These are phyloP conservation scores for Liriodendron chinense DNA, from an alignment of 164 flowering plant species.

Conservation along the genomic window DNA sequence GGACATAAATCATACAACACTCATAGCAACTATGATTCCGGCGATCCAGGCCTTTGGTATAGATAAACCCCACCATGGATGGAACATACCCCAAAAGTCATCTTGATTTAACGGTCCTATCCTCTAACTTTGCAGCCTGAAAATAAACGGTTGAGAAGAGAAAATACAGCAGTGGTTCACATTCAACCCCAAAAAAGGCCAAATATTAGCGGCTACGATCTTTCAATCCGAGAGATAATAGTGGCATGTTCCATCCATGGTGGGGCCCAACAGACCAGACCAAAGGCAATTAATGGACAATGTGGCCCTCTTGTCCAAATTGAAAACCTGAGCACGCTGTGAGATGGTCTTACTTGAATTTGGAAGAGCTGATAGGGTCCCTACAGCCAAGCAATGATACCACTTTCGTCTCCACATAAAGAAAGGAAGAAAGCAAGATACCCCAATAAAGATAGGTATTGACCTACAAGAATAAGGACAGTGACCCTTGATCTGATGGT, in stretches of 20 bases:
- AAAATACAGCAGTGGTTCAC: not conserved
- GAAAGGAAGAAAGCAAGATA: constrained; percentile 1
- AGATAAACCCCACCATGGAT: not conserved
- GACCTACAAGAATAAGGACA: constrained; percentile 14
- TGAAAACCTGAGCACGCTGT: not conserved
- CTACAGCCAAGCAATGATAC: not conserved
- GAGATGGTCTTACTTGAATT: not conserved
- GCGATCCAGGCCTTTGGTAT: not conserved
- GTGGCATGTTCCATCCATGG: not conserved
- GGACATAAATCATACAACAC: too few species aligned
- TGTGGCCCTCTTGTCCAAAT: not conserved
- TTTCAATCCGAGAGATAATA: not conserved
- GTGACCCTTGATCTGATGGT: constrained; percentile 3
- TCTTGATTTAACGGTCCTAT: too few species aligned
- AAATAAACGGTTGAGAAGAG: not conserved
- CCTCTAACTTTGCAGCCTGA: too few species aligned
- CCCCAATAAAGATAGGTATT: constrained; percentile 9
- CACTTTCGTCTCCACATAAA: not conserved
- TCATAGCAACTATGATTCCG: not conserved
- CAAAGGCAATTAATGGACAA: not conserved
- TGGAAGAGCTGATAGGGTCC: not conserved
- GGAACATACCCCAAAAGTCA: not conserved
- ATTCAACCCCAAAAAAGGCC: not conserved
- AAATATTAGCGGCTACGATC: not conserved
- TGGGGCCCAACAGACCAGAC: not conserved